Conservation (phyloP, 2,329 filamentous ascomycete genomes). For the Nothophoma quercina region DNA sequence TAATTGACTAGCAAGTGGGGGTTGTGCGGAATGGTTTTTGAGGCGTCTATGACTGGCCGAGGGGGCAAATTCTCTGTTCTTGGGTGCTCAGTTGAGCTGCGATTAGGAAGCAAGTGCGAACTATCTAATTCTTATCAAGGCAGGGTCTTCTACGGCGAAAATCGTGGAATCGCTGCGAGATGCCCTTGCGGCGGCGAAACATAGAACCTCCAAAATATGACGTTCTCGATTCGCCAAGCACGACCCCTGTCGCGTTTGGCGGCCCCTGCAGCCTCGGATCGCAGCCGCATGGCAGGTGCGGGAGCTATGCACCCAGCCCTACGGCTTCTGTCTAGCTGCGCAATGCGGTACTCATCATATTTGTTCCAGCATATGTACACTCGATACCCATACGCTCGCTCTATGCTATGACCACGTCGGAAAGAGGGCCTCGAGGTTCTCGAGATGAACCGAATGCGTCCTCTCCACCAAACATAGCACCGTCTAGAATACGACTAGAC, state of each 20-base stretch:
- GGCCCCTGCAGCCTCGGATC: slow-evolving; percentile 27
- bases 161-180: slow-evolving; percentile 8
- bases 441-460: slow-evolving; percentile 10
- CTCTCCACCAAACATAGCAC: background rate
- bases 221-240: slow-evolving; percentile 12
- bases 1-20: slow-evolving; percentile 35
- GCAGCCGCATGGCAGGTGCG: slow-evolving; percentile 22
- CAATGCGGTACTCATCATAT: slow-evolving; percentile 17
- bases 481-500: background rate
- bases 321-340: slow-evolving; percentile 13
- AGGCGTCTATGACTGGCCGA: slow-evolving; percentile 33
- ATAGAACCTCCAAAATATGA: slow-evolving; percentile 18
- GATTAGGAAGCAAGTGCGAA: slow-evolving; percentile 18
- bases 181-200: slow-evolving; percentile 22
- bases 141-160: slow-evolving; percentile 12
- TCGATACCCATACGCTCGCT: slow-evolving; percentile 6
- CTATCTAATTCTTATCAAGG: slow-evolving; percentile 6
- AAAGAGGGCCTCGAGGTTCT: slow-evolving; percentile 16
- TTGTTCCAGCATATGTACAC: slow-evolving; percentile 5
- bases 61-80: slow-evolving; percentile 26
- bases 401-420: slow-evolving; percentile 36
- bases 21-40: slow-evolving; percentile 31
- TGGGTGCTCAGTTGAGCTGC: slow-evolving; percentile 8
- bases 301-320: slow-evolving; percentile 18
- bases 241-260: slow-evolving; percentile 22